phyloP scores from a whole-genome alignment of 108 stramenopile species.

The Schizochytrium sp. region DNA sequence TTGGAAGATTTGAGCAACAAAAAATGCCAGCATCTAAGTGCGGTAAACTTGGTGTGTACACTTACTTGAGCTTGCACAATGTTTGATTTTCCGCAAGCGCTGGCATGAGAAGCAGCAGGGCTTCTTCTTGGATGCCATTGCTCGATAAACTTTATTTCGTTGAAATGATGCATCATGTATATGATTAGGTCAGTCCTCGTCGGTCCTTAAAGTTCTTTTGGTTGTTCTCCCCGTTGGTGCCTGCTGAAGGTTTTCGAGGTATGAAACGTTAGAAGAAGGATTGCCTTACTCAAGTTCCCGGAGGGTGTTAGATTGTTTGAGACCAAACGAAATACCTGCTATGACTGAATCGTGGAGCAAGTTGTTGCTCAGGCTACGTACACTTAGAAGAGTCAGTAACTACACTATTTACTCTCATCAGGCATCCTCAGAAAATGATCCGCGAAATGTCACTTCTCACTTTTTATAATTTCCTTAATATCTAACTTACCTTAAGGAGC shows the following conservation, averaged over 20 bases:
- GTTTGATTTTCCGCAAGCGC: not conserved
- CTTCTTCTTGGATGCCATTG: not conserved
- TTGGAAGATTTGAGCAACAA: too few relatives aligned
- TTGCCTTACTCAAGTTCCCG: not conserved
- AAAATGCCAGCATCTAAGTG: not conserved
- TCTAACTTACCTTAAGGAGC: not conserved
- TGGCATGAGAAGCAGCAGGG: not conserved
- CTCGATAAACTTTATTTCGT: not conserved
- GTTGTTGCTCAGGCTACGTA: conserved; percentile 1
- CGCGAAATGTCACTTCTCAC: not conserved
- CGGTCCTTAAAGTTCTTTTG: not conserved
- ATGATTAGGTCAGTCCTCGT: not conserved
- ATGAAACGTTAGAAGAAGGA: too few relatives aligned
- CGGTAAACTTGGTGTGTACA: not conserved
- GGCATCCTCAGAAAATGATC: too few relatives aligned
- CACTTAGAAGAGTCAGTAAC: too few relatives aligned
- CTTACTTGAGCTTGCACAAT: conserved; percentile 3
- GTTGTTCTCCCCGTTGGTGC: not conserved
- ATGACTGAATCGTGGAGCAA: not conserved
- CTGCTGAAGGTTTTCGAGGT: too few relatives aligned
- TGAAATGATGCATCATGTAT: not conserved
- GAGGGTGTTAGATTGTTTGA: not conserved
- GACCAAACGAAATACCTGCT: not conserved
- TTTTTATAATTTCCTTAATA: not conserved
- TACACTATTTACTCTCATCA: too few relatives aligned